A percentile compares a stretch with the other conserved stretches of the same genome.
Evolutionary conservation across 495 filamentous ascomycete species (phyloP).

Genomic region (Aspergillus ostianus): DNA sequence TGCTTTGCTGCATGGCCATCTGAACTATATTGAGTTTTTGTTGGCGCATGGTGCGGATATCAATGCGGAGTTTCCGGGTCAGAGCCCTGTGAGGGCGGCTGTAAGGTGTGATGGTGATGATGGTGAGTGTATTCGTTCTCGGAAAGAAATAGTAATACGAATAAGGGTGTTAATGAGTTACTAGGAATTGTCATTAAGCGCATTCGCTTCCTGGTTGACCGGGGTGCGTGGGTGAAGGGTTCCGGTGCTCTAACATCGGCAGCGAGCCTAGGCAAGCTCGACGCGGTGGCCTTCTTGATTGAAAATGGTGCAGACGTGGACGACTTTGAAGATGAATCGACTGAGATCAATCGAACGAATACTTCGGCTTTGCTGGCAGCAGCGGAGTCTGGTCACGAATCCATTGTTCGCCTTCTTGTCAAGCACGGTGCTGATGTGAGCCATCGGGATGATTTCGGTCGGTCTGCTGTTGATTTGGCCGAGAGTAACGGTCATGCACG

Average conservation of each 20-base stretch:
- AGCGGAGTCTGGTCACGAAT: neutral
- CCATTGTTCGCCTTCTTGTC: neutral
- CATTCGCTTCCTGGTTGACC: neutral
- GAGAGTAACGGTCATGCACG: neutral
- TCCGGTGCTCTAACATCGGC: neutral
- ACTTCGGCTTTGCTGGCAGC: neutral
- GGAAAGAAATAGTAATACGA: neutral
- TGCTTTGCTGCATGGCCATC: neutral
- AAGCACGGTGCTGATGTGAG: neutral
- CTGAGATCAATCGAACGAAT: neutral
- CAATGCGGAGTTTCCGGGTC: neutral
- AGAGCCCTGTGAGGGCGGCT: neutral
- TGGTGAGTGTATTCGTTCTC: neutral
- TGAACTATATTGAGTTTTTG: neutral
- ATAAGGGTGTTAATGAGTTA: neutral
- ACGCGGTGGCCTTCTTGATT: neutral
- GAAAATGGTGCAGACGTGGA: neutral
- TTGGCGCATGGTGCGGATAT: neutral
- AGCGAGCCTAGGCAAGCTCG: neutral
- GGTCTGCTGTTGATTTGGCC: neutral
- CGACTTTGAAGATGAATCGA: neutral
- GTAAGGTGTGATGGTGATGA: neutral
- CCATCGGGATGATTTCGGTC: neutral
- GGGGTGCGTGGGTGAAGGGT: neutral
- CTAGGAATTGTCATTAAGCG: neutral